Conservation (phyloP, 805 yeast species). For the Wickerhamiella kurtzmanii region DNA sequence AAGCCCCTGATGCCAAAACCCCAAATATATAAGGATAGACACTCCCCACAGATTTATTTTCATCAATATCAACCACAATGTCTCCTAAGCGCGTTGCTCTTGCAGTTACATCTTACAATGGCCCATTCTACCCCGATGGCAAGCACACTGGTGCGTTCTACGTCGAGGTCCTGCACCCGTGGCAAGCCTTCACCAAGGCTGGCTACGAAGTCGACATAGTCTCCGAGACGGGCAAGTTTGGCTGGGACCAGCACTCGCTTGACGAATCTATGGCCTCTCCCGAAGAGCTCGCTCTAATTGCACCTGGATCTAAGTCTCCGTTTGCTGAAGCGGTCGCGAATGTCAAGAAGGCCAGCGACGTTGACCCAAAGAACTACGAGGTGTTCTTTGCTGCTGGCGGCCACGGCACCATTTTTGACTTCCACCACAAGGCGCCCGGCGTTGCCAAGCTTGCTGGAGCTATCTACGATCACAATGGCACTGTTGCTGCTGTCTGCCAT, state of each 20-base stretch:
- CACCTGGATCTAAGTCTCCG: constrained; percentile 28
- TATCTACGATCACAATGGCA: constrained; percentile 39
- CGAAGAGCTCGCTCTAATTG: constrained; percentile 31
- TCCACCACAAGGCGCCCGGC: constrained; percentile 34
- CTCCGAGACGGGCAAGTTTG: constrained; percentile 45
- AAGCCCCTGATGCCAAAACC: too few relatives aligned
- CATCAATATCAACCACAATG: background rate
- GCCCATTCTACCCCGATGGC: constrained; percentile 43
- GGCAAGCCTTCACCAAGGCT: constrained; percentile 31
- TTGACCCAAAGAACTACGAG: constrained; percentile 36
- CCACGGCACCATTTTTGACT: constrained; percentile 49
- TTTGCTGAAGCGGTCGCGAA: constrained; percentile 29
- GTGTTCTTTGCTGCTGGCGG: constrained; percentile 55
- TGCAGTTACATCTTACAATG: constrained; percentile 17
- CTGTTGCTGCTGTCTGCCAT: constrained; percentile 54
- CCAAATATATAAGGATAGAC: too few relatives aligned
- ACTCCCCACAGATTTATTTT: too few relatives aligned
- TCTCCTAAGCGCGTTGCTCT: constrained; percentile 15
- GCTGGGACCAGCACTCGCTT: constrained; percentile 46
- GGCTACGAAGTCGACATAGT: constrained; percentile 44
- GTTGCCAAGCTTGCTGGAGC: constrained; percentile 35
- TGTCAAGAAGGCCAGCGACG: constrained; percentile 36
- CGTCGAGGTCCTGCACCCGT: constrained; percentile 50
- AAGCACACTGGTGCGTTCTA: constrained; percentile 47
- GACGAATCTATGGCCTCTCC: constrained; percentile 30